Evolutionary conservation across 345 rosid species (phyloP).

Genomic region (Citrus unshiu): DNA sequence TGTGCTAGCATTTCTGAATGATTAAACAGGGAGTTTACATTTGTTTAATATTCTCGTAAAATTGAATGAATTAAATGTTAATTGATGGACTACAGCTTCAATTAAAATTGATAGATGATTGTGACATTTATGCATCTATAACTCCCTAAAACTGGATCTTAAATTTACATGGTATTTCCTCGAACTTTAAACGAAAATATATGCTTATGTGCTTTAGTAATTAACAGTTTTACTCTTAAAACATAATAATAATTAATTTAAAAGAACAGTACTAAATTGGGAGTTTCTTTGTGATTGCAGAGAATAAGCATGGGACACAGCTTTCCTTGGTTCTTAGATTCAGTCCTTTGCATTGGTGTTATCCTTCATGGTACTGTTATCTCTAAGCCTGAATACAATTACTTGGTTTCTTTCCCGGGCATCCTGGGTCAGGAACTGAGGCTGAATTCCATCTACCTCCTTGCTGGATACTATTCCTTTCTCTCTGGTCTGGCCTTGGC

Average conservation of each 20-base stretch:
- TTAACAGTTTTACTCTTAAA: too few species aligned
- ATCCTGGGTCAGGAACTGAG: slow-evolving; percentile 42
- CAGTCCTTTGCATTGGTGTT: slow-evolving; percentile 63
- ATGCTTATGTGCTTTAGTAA: neutral
- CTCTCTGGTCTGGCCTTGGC: slow-evolving; percentile 69
- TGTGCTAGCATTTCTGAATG: neutral
- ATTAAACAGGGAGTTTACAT: neutral
- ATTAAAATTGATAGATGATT: neutral
- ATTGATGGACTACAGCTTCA: neutral
- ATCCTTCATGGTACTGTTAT: slow-evolving; percentile 62
- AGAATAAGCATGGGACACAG: slow-evolving; percentile 76
- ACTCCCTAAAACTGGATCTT: neutral
- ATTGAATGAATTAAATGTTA: neutral
- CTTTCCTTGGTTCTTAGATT: slow-evolving; percentile 78
- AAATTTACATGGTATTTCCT: neutral
- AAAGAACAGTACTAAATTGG: neutral
- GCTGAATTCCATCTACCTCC: slow-evolving; percentile 45
- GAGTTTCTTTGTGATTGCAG: slow-evolving; percentile 37
- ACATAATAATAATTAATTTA: too few species aligned
- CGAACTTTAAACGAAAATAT: neutral
- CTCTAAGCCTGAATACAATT: slow-evolving; percentile 58
- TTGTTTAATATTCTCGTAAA: neutral
- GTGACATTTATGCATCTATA: neutral
- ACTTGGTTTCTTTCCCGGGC: slow-evolving; percentile 42
- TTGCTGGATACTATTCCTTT: slow-evolving; percentile 71